Conservation (phyloP, 768 basidiomycete species). For the Suillus sp. region DNA sequence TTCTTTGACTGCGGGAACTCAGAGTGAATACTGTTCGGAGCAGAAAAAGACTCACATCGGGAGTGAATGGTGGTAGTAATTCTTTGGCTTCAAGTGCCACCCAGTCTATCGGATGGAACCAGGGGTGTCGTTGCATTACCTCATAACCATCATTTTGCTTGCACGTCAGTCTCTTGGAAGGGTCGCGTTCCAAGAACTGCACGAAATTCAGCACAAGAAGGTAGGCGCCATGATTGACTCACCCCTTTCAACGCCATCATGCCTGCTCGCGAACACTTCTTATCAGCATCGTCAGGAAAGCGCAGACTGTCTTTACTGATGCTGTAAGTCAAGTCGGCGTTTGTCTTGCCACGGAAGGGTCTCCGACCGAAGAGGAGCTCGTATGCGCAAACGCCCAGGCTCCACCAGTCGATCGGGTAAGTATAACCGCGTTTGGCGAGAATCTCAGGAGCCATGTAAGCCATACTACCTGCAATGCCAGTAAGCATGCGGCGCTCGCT, state of each 20-base stretch:
- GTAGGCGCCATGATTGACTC: conserved; percentile 34
- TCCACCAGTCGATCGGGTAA: conserved; percentile 96
- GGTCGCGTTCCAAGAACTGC: conserved; percentile 88
- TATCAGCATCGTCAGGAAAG: conserved; percentile 90
- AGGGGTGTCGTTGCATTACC: conserved; percentile 77
- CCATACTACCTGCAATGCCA: conserved; percentile 97
- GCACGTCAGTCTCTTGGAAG: conserved; percentile 78
- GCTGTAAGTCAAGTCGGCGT: conserved; percentile 88
- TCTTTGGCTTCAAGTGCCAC: conserved; percentile 76
- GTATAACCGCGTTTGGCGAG: conserved; percentile 93
- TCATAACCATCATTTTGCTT: conserved; percentile 79
- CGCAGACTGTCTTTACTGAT: conserved; percentile 85
- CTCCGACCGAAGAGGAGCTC: conserved; percentile 91
- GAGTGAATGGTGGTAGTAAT: conserved; percentile 80
- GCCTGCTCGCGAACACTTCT: conserved; percentile 73
- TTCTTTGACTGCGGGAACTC: conserved; percentile 82
- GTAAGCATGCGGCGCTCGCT: conserved; percentile 81
- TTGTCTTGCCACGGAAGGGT: conserved; percentile 92
- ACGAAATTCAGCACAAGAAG: conserved; percentile 14
- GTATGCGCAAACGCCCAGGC: conserved; percentile 89
- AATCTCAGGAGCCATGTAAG: conserved; percentile 96
- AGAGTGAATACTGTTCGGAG: neutral
- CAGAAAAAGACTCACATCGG: conserved; percentile 60
- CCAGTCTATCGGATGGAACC: conserved; percentile 94
- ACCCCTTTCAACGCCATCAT: conserved; percentile 82